Evolutionary conservation across 495 filamentous ascomycete genomes (phyloP), one percentile per base, ranked within the genome.

Genomic region (Polyplosphaeria fusca): DNA sequence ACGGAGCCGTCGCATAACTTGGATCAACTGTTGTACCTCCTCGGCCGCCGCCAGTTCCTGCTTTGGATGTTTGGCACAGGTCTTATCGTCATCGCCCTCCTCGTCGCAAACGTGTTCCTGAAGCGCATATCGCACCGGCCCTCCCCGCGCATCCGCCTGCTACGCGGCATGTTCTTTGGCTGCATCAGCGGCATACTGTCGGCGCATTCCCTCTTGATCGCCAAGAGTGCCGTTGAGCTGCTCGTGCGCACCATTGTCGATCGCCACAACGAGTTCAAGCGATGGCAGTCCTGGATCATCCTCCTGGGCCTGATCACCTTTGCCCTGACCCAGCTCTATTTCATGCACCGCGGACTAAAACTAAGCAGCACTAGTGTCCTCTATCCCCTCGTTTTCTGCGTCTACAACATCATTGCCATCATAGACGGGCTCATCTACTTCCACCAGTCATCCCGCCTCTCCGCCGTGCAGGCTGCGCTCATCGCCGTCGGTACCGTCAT

Each of bases 331-430:
- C 93, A 99, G 72, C 78, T 99, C 14, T 99, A 94, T 73, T 97
- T 91, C 67, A 82, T 99, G 28, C 92, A 99, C 70, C 81, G 87
- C 18, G 93, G 93, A 47, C 77, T 99, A 54, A 95, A 95, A 67
- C 77, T 97, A 37, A 90, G 92, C 70, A 96, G 90, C 47, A 97
- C 93, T 16, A 95, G 89, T 72, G 83, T 99, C 46, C 81, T 99
- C 62, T 99, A 99, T 74, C 93, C 93, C 4, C 86, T 97, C 65
- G 90, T 96, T 30, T 99, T 99, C 73, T 99, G 93, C 81, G 85
- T 96, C 59, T 99, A 97, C 77, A 99, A 99, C 77, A 96, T 99
- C 63, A 92, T 96, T 60, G 94, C 93, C 55, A 99, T 97, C 61
- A 75, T 97, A 56, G 94, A 99, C 73, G 93, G 93, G 16, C 77